phyloP scores from a whole-genome alignment of 768 basidiomycete species.

The Termitomyces sp. region DNA sequence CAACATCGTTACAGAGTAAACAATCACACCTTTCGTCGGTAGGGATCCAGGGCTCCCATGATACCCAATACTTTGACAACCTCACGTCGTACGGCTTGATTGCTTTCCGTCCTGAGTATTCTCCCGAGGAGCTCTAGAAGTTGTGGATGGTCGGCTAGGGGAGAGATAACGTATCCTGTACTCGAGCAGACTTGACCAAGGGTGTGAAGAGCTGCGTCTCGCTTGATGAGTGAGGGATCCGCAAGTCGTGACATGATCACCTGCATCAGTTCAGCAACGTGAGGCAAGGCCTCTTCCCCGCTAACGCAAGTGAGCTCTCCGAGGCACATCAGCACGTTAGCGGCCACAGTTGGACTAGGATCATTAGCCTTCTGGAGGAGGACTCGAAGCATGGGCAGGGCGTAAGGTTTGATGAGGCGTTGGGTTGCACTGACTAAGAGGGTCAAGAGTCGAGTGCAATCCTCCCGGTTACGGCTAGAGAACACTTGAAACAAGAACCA shows the following conservation, averaged over 20 bases:
- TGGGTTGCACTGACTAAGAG: conserved; percentile 89
- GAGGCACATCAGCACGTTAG: conserved; percentile 90
- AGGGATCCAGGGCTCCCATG: conserved; percentile 94
- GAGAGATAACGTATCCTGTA: conserved; percentile 91
- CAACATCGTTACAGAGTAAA: neutral
- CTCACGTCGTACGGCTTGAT: conserved; percentile 71
- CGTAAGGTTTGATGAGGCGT: conserved; percentile 93
- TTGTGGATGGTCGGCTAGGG: conserved; percentile 88
- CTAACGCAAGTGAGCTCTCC: conserved; percentile 93
- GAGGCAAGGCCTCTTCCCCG: conserved; percentile 83
- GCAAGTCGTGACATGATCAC: conserved; percentile 86
- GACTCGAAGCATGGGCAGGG: conserved; percentile 90
- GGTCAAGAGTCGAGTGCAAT: conserved; percentile 88
- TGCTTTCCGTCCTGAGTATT: conserved; percentile 80
- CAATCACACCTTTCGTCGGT: conserved; percentile 75
- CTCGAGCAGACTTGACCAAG: conserved; percentile 95
- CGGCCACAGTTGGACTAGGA: conserved; percentile 80
- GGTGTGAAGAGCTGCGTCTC: conserved; percentile 92
- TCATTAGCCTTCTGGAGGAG: conserved; percentile 89
- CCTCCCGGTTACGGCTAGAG: conserved; percentile 78
- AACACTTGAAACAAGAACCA: neutral
- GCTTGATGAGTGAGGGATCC: conserved; percentile 85
- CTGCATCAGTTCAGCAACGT: conserved; percentile 85
- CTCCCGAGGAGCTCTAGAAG: conserved; percentile 82
- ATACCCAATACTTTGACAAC: conserved; percentile 95